Evolutionary conservation across 495 filamentous ascomycete species (phyloP).

Genomic region (Lophiotrema nucula): DNA sequence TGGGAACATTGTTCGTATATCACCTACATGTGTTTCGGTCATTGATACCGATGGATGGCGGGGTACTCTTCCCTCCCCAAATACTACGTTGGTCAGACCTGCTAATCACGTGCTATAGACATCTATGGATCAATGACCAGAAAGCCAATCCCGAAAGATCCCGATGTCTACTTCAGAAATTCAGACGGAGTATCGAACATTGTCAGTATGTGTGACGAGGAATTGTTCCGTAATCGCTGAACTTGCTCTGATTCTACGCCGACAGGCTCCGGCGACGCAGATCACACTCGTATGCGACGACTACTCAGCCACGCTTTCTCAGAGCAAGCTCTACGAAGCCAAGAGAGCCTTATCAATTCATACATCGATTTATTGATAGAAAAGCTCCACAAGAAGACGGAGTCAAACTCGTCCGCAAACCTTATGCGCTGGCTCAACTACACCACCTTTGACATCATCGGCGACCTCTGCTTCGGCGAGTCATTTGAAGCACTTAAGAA

Average conservation of each 20-base stretch:
- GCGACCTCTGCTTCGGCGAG: conserved; percentile 34
- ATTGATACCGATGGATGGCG: background rate
- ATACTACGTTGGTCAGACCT: too few relatives aligned
- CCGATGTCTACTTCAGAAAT: background rate
- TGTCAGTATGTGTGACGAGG: background rate
- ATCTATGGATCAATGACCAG: background rate
- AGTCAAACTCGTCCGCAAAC: conserved; percentile 19
- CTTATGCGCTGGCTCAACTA: conserved; percentile 28
- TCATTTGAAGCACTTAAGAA: conserved; percentile 32
- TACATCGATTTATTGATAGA: conserved; percentile 11
- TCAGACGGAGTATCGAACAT: background rate
- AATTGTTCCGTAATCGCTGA: background rate
- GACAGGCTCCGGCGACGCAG: conserved; percentile 1
- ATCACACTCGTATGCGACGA: conserved; percentile 13
- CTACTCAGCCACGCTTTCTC: conserved; percentile 30
- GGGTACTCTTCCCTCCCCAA: background rate
- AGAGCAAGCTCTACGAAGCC: conserved; percentile 20
- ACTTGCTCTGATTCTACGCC: background rate
- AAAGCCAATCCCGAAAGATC: background rate
- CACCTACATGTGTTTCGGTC: conserved; percentile 1
- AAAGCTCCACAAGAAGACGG: conserved; percentile 34
- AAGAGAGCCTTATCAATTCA: conserved; percentile 25
- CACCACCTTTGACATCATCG: conserved; percentile 37
- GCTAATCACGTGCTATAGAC: too few relatives aligned
- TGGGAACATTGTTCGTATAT: conserved; percentile 3